Evolutionary conservation across 495 filamentous ascomycete species (phyloP), one percentile per base, ranked within the genome.

Genomic region (Aspergillus panamensis): DNA sequence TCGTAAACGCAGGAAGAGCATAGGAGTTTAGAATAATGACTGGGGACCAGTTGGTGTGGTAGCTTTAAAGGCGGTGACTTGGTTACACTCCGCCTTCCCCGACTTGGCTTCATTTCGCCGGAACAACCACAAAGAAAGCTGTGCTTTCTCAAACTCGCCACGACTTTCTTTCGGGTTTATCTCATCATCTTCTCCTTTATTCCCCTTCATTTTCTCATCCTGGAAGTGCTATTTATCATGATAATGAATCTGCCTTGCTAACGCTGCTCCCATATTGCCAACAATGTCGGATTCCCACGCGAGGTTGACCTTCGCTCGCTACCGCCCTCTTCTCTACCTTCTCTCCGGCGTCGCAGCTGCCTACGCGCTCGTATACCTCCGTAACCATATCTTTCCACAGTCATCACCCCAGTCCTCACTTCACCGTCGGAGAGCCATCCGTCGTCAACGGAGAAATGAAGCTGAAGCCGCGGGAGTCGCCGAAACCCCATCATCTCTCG

Each of bases 321-420:
- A 82, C 58, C 74, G 78, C 43, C 77, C 80, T 19, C 65, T 76
- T 50, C 65, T 82, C 20, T 77, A 80, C 66, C 69, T 80, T 30
- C 67, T 80, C 32, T 75, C 79, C 33, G 78, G 77, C 37, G 69
- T 81, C 43, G 77, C 75, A 56, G 77, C 77, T 39, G 73, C 77
- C 16, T 80, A 74, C 62, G 78, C 76, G 12, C 63, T 81, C 19
- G 69, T 80, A 8, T 79, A 77, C 53, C 71, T 80, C 16, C 75
- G 70, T 43, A 76, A 72, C 43, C 68, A 73, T 32, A 29, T 80
- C 45, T 47, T 67, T 21, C 67, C 67, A 0, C 55, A 69, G 4
- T 62, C 59, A n/a, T 43, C 73, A 8, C 47, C 67, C 2, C 61
- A 71, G 30, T 13, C 66, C 29, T 60, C 66, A 3, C 69, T 82